These are phyloP conservation scores for Sphaerulina vaccinii DNA, from an alignment of 2,329 filamentous ascomycete genomes.

Conservation along the genomic window DNA sequence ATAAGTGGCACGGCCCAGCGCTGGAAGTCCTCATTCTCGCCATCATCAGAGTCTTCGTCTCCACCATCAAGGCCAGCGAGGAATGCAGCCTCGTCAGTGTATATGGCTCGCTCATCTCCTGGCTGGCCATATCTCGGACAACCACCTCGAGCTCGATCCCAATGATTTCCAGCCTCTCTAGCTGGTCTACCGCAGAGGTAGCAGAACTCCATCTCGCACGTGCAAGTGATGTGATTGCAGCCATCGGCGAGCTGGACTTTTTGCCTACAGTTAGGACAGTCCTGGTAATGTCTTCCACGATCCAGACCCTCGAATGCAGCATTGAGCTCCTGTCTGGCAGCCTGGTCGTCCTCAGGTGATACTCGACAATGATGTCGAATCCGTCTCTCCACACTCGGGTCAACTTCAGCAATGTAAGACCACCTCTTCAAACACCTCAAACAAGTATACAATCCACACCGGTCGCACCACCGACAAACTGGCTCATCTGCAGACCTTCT, in stretches of 20 bases:
- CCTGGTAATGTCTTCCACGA: conserved; percentile 24
- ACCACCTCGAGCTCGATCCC: conserved; percentile 13
- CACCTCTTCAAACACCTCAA: conserved; percentile 5
- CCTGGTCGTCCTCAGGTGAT: conserved; percentile 1
- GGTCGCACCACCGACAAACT: conserved; percentile 4
- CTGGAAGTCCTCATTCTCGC: conserved; percentile 9
- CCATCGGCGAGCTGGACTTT: conserved; percentile 17
- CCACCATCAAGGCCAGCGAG: conserved; percentile 3
- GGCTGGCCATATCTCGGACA: conserved; percentile 19
- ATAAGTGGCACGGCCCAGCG: conserved; percentile 8
- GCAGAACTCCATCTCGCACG: conserved; percentile 19
- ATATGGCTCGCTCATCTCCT: conserved; percentile 11
- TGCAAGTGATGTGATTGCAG: conserved; percentile 25
- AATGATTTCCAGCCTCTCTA: conserved; percentile 7
- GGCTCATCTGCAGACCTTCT: neutral
- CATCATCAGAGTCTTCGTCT: conserved; percentile 5
- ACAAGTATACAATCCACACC: conserved; percentile 2
- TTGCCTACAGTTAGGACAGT: conserved; percentile 19
- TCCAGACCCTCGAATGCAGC: conserved; percentile 17
- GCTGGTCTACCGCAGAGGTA: conserved; percentile 18
- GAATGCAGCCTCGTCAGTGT: conserved; percentile 11
- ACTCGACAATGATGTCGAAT: conserved; percentile 13
- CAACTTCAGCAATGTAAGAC: neutral
- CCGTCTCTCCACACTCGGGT: neutral
- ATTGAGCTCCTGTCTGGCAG: conserved; percentile 4